Evolutionary conservation across 768 basidiomycete species (phyloP).

Genomic region (Boletus subparvulus): DNA sequence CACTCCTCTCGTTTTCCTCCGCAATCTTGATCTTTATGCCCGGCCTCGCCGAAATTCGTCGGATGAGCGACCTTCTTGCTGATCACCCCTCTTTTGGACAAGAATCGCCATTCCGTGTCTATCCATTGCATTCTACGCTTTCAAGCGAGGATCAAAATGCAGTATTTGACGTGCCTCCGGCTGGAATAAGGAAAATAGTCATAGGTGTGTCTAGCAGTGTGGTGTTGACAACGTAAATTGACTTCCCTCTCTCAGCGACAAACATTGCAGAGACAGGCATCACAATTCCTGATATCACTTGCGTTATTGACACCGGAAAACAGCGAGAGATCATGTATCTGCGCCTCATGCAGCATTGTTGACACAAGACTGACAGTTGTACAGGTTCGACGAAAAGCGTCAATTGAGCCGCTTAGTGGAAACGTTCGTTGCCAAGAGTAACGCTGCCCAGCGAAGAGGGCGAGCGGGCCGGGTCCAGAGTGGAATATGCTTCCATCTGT

Average conservation of each 20-base stretch:
- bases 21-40: conserved; percentile 94
- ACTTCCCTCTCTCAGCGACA: conserved; percentile 51
- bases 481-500: conserved; percentile 94
- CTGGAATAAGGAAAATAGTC: conserved; percentile 87
- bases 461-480: conserved; percentile 88
- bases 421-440: conserved; percentile 88
- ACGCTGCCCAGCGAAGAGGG: conserved; percentile 86
- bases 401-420: conserved; percentile 91
- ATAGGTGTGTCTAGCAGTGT: conserved; percentile 55
- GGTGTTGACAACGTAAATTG: background rate
- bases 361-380: conserved; percentile 1
- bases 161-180: conserved; percentile 86
- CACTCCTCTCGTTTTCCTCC: conserved; percentile 57
- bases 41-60: conserved; percentile 90
- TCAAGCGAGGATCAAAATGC: conserved; percentile 88
- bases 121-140: conserved; percentile 89
- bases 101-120: conserved; percentile 63
- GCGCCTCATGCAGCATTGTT: background rate
- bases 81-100: conserved; percentile 75
- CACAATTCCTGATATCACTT: conserved; percentile 97
- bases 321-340: conserved; percentile 88
- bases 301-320: conserved; percentile 92
- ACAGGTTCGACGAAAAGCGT: conserved; percentile 93
- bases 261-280: conserved; percentile 97
- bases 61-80: conserved; percentile 74